These are phyloP conservation scores for Aphanoascus verrucosus DNA, from an alignment of 2,329 filamentous ascomycete genomes.

Conservation along the genomic window DNA sequence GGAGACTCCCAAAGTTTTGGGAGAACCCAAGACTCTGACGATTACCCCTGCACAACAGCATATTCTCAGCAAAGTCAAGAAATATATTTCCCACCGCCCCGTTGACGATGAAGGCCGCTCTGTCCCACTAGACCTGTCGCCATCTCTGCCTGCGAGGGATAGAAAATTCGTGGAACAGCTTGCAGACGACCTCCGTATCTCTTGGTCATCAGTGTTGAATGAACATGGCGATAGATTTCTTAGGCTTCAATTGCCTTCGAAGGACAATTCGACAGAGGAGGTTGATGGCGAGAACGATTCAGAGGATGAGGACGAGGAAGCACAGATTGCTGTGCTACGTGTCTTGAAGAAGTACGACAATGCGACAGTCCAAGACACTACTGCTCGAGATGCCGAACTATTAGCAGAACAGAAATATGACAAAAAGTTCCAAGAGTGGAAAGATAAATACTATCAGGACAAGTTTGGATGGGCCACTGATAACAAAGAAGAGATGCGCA, in stretches of 20 bases:
- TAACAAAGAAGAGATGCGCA: slow-evolving; percentile 67
- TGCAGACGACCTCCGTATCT: slow-evolving; percentile 56
- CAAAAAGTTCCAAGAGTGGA: slow-evolving; percentile 83
- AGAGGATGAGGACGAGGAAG: slow-evolving; percentile 67
- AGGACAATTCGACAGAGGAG: slow-evolving; percentile 36
- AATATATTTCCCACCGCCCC: slow-evolving; percentile 63
- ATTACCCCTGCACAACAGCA: slow-evolving; percentile 72
- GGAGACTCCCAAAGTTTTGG: slow-evolving; percentile 49
- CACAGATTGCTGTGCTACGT: slow-evolving; percentile 68
- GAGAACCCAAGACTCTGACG: slow-evolving; percentile 53
- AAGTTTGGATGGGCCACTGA: slow-evolving; percentile 87
- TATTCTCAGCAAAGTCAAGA: slow-evolving; percentile 70
- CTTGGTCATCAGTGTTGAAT: slow-evolving; percentile 54
- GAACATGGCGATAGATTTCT: slow-evolving; percentile 57
- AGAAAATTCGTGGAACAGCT: slow-evolving; percentile 88
- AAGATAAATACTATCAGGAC: slow-evolving; percentile 79
- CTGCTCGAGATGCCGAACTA: slow-evolving; percentile 65
- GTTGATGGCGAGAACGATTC: slow-evolving; percentile 44
- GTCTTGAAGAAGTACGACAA: slow-evolving; percentile 87
- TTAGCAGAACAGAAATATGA: slow-evolving; percentile 79
- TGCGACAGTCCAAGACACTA: slow-evolving; percentile 70
- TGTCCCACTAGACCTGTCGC: slow-evolving; percentile 59
- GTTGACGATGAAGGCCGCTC: slow-evolving; percentile 37
- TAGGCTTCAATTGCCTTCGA: slow-evolving; percentile 50
- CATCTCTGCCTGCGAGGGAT: slow-evolving; percentile 65